Conservation (phyloP, 257 asterid genomes). For the Capsicum rhomboideum region DNA sequence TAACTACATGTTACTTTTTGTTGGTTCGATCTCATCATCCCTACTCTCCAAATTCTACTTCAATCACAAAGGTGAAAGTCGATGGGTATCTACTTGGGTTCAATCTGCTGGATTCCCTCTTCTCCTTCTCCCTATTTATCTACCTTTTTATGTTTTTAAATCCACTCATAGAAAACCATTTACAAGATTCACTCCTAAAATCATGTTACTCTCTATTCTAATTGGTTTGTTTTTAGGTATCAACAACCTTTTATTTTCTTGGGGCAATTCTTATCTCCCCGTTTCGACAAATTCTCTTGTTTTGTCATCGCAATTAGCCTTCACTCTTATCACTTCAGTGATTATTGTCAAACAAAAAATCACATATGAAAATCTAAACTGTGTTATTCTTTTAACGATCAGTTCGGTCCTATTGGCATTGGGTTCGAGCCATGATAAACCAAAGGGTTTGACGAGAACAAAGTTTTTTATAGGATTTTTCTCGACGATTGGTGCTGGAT, state of each 20-base stretch:
- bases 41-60: slow-evolving; percentile 54
- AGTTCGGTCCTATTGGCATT: slow-evolving; percentile 45
- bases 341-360: background rate
- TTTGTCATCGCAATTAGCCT: background rate
- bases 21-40: slow-evolving; percentile 45
- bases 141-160: slow-evolving; percentile 28
- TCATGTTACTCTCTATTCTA: background rate
- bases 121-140: slow-evolving; percentile 14
- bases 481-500: slow-evolving; percentile 47
- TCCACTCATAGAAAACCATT: slow-evolving; percentile 36
- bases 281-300: background rate
- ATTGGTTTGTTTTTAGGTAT: background rate
- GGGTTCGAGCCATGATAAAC: slow-evolving; percentile 32
- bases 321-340: background rate
- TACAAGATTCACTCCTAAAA: slow-evolving; percentile 17
- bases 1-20: slow-evolving; percentile 31
- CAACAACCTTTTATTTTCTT: background rate
- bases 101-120: slow-evolving; percentile 75
- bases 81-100: slow-evolving; percentile 75
- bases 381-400: slow-evolving; percentile 53
- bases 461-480: slow-evolving; percentile 44
- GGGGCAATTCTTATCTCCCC: too few relatives aligned
- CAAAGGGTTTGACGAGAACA: slow-evolving; percentile 17
- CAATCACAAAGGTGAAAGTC: slow-evolving; percentile 59
- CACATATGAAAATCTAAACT: slow-evolving; percentile 24